Evolutionary conservation across 805 yeast species (phyloP), one percentile per base, ranked within the genome.

Genomic region (Cyberlindnera meyerae): DNA sequence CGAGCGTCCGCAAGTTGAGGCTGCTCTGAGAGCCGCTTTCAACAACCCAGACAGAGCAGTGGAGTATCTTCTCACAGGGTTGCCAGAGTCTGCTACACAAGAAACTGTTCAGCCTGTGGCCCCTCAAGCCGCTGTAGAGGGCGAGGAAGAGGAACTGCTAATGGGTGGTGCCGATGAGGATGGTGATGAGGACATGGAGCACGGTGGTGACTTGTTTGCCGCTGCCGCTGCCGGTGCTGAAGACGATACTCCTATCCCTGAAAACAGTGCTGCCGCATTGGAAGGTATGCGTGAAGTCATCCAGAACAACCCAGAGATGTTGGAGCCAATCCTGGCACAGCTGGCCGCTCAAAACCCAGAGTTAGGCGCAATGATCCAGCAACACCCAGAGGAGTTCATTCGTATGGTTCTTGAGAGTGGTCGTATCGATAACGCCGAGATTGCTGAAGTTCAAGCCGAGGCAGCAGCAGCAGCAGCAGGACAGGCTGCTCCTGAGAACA

Each of bases 1-100:
- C 57, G 86, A 82, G 34, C 78, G 95, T 51, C 73, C 77, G 13
- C 85, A 86, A 57, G 96, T 87, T 18, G 94, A 86, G 62, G 75
- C 78, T 31, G 98, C 98, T 0, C 66, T 93, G 58, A 78, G 94
- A 51, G 95, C 96, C 12, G 97, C 98, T 1, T 93, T 79, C 66
- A 90, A 90, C 65, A 89, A 93, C 62, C 97, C 98, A 15, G 97
- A 90, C 58, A 79, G 98, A 53, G 98, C 98, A 0, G 97, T 93
- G 11, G 98, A 93, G 59, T 89, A 90, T 59, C 69, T 93, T 34
- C 66, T 93, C 47, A 86, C 89, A 31, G 97, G 97, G 3, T 75
- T 90, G 29, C 96, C 96, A 16, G 90, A 81, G 52, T 58, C 72
- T 30, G 42, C 61, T 13, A 64, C 61, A 31, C 52, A 55, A 18